Evolutionary conservation across 208 protist species (phyloP).

Genomic region (Acanthamoeba lenticulata): DNA sequence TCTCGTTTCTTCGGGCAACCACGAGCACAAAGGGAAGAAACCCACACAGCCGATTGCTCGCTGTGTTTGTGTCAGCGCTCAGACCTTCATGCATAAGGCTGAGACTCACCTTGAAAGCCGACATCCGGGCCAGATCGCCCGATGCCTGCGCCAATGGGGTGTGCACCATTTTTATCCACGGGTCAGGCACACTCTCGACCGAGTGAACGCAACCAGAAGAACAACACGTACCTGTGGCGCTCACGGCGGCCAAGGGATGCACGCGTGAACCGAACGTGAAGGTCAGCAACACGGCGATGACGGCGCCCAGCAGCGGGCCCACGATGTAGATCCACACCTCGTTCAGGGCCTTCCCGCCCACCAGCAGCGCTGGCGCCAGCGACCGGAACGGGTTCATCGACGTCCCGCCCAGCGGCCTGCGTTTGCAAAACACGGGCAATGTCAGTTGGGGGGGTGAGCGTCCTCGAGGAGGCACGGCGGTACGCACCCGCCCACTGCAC

Average conservation of each 20-base stretch:
- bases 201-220: too few relatives aligned
- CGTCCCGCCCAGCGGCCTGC: background rate
- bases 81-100: too few relatives aligned
- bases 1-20: too few relatives aligned
- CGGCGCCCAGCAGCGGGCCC: background rate
- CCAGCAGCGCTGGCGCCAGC: conserved; percentile 15
- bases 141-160: background rate
- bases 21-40: too few relatives aligned
- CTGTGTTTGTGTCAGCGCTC: too few relatives aligned
- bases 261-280: background rate
- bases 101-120: background rate
- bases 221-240: background rate
- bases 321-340: conserved; percentile 30
- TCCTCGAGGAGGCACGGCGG: background rate
- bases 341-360: background rate
- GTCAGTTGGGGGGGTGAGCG: background rate
- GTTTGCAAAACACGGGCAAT: background rate
- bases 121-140: background rate
- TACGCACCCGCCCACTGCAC: background rate
- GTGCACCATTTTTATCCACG: background rate
- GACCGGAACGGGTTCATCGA: conserved; percentile 8
- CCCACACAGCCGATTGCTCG: too few relatives aligned
- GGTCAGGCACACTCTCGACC: too few relatives aligned
- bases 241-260: background rate
- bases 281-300: background rate